Percentiles rank a stretch among this genome's conserved stretches.
Evolutionary conservation across 805 yeast species (phyloP).

Genomic region (Hemisphaericaspora nanyangensis): DNA sequence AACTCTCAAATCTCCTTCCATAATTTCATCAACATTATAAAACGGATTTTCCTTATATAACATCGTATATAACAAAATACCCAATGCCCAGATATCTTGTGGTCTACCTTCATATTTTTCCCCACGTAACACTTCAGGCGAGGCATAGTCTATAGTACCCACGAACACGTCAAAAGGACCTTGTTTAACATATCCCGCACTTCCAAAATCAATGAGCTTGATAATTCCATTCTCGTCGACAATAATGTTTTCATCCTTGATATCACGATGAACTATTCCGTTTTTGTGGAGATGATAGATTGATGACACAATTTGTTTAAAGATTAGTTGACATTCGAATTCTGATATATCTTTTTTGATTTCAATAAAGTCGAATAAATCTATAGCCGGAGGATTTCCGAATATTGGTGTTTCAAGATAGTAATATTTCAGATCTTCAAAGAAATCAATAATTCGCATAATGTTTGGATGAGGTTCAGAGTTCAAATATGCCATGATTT

Average conservation of each 20-base stretch:
- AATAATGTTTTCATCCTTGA: conserved; percentile 91
- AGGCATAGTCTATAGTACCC: conserved; percentile 96
- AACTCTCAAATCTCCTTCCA: conserved; percentile 80
- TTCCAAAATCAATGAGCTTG: conserved; percentile 90
- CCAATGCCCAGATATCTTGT: conserved; percentile 97
- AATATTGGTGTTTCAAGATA: conserved; percentile 90
- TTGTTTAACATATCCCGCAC: conserved; percentile 83
- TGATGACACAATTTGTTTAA: conserved; percentile 75
- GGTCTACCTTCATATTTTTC: conserved; percentile 87
- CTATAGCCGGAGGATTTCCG: conserved; percentile 87
- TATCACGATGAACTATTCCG: conserved; percentile 91
- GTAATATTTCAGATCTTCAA: conserved; percentile 86
- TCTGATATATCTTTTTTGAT: conserved; percentile 78
- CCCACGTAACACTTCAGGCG: conserved; percentile 92
- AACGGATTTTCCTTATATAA: conserved; percentile 94
- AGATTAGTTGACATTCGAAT: conserved; percentile 70
- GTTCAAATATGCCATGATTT: conserved; percentile 80
- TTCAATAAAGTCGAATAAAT: conserved; percentile 89
- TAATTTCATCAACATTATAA: conserved; percentile 90
- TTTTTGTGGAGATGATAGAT: conserved; percentile 75
- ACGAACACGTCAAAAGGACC: conserved; percentile 98
- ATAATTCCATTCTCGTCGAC: conserved; percentile 78
- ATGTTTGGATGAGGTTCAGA: conserved; percentile 82
- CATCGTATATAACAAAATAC: conserved; percentile 83
- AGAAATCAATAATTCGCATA: conserved; percentile 80